Evolutionary conservation across 306 rosid species (phyloP).

Genomic region (Echinosophora koreensis): DNA sequence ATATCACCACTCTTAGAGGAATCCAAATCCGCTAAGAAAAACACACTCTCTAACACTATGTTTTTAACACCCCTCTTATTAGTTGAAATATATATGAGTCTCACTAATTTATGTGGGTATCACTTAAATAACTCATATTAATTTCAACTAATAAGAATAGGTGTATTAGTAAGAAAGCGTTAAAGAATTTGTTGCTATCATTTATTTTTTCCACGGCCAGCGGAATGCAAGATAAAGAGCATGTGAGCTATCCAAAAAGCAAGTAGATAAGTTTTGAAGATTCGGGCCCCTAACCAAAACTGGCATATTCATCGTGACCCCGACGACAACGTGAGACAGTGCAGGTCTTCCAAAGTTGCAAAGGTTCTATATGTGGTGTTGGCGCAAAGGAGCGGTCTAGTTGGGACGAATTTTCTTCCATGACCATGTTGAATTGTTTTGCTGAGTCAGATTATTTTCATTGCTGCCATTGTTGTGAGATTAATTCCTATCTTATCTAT

Average conservation of each 20-base stretch:
- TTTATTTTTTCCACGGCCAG: slow-evolving; percentile 6
- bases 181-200: too few relatives aligned
- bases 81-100: too few relatives aligned
- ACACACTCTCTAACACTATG: too few relatives aligned
- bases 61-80: too few relatives aligned
- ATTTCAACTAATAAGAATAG: too few relatives aligned
- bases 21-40: too few relatives aligned
- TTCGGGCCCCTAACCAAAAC: slow-evolving; percentile 42
- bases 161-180: too few relatives aligned
- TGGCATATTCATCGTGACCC: slow-evolving; percentile 55
- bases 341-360: slow-evolving; percentile 28
- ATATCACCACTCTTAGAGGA: too few relatives aligned
- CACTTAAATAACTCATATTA: too few relatives aligned
- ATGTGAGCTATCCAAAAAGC: slow-evolving; percentile 47
- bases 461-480: too few relatives aligned
- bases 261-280: slow-evolving; percentile 46
- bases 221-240: slow-evolving; percentile 48
- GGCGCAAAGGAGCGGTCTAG: slow-evolving; percentile 23
- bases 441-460: slow-evolving; percentile 38
- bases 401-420: slow-evolving; percentile 37
- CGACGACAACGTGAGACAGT: slow-evolving; percentile 23
- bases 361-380: slow-evolving; percentile 29
- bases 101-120: too few relatives aligned
- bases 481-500: too few relatives aligned
- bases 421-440: slow-evolving; percentile 40